Conservation (phyloP, 192 early-diverging fungal species). For the Kappamyces sp. region DNA sequence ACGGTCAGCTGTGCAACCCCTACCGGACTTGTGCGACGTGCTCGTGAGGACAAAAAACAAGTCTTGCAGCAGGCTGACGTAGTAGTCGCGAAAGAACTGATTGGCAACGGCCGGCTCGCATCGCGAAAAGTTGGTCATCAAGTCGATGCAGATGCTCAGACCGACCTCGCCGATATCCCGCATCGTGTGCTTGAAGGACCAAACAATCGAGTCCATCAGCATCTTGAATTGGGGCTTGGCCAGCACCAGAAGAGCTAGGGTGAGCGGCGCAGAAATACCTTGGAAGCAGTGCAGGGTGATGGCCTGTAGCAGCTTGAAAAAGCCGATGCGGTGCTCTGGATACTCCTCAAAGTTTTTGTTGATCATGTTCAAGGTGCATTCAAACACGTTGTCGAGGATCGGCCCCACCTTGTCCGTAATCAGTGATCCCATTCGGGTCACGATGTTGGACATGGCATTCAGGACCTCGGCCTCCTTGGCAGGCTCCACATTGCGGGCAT, state of each 20-base stretch:
- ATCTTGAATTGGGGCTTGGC: conserved; percentile 83
- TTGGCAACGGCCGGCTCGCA: conserved; percentile 72
- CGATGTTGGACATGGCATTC: conserved; percentile 84
- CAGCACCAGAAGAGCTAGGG: conserved; percentile 70
- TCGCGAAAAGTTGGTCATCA: conserved; percentile 79
- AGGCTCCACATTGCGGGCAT: conserved; percentile 76
- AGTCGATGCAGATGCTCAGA: conserved; percentile 76
- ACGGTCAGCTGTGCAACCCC: conserved; percentile 9
- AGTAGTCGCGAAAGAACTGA: conserved; percentile 89
- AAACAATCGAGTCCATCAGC: conserved; percentile 91
- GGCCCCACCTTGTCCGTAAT: conserved; percentile 64
- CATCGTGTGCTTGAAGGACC: conserved; percentile 99
- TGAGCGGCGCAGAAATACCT: conserved; percentile 38
- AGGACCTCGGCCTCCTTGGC: conserved; percentile 95
- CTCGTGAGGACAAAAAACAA: conserved; percentile 95
- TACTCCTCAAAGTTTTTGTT: conserved; percentile 98
- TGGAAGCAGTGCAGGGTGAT: conserved; percentile 91
- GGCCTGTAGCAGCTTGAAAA: conserved; percentile 87
- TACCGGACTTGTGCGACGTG: conserved; percentile 94
- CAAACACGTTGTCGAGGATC: conserved; percentile 92
- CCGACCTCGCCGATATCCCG: conserved; percentile 93
- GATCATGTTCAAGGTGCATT: conserved; percentile 98
- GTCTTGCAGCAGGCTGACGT: conserved; percentile 85
- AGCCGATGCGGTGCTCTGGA: conserved; percentile 93
- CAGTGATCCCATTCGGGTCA: conserved; percentile 68